Base-by-base conservation (phyloP, 2,329 filamentous ascomycete species). In the Penicillium psychrosexuale region DNA sequence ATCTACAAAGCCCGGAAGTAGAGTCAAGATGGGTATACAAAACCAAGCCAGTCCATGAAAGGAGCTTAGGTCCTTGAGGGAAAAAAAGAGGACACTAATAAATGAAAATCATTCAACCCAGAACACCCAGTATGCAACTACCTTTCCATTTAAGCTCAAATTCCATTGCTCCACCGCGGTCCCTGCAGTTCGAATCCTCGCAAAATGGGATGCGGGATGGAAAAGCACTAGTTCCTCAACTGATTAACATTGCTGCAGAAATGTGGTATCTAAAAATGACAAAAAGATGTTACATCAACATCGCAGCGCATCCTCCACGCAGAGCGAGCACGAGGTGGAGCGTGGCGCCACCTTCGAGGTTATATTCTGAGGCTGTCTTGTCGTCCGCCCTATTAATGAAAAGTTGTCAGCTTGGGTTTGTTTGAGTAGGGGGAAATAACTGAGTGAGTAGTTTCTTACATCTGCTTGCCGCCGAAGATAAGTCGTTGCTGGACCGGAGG, bases 391-490 rank as follows among this genome's bases (percentile, higher is more conserved):
- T 97, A 61, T 59, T 46, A 36, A 22, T 34, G 40, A 52, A 31
- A 31, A n/a, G 8, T 8, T 45, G 45, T 59, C 34, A 57, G 45
- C 42, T 22, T 19, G 36, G 19, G 8, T n/a, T 17, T 22, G 2
- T 12, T n/a, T 48, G 40, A 12, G 3, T 24, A 22, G 5, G 17
- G 4, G 5, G 5, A 17, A 17, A 15, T 38, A 15, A 15, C 33
- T 17, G 9, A 11, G 24, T 15, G 13, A 31, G 24, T 19, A 15
- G 17, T 38, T n/a, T 33, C 80, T 59, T 78, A 97, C 94, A 99
- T 97, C 75, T 99, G 94, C 81, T 99, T 99, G 69, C 94, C 94
- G 51, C 93, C 91, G 72, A 88, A 97, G 69, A 99, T 99, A 63
- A 99, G 80, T 56, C 94, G 87, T 77, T 99, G 94, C 78, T 99